Evolutionary conservation across 2,329 filamentous ascomycete species (phyloP).

Genomic region (Albophoma yamanashiensis): DNA sequence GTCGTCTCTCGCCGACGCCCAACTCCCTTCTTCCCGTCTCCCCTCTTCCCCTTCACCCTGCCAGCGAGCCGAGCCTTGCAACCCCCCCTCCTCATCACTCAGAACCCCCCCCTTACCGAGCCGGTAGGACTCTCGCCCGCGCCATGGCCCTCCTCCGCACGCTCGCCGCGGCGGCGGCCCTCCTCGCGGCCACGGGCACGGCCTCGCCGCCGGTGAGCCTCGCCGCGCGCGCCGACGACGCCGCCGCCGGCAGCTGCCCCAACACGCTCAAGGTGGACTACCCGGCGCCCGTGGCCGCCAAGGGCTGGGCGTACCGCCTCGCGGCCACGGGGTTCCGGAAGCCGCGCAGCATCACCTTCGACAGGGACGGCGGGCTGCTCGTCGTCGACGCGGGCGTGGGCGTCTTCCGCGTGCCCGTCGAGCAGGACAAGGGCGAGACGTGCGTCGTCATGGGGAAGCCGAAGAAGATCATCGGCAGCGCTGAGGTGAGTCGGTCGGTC

Average conservation of each 20-base stretch:
- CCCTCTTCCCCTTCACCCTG: not conserved
- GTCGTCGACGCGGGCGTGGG: conserved; percentile 32
- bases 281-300: conserved; percentile 24
- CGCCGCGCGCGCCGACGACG: not conserved
- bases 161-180: not conserved
- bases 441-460: conserved; percentile 27
- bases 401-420: conserved; percentile 27
- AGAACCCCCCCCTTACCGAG: not conserved
- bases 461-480: conserved; percentile 23
- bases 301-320: conserved; percentile 33
- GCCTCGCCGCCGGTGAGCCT: not conserved
- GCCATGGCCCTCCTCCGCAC: conserved; percentile 1
- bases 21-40: not conserved
- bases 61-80: not conserved
- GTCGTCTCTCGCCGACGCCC: not conserved
- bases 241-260: conserved; percentile 15
- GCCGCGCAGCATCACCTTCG: conserved; percentile 35
- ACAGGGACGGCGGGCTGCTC: conserved; percentile 32
- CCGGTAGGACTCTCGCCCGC: not conserved
- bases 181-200: not conserved
- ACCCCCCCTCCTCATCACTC: too few species aligned
- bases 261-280: conserved; percentile 23
- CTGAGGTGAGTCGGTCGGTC: conserved; percentile 21
- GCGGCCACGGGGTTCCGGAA: conserved; percentile 27
- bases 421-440: conserved; percentile 26